Evolutionary conservation across 2,329 filamentous ascomycete genomes (phyloP), one percentile per base, ranked within the genome.

Genomic region (Sordariomycetes sp.): DNA sequence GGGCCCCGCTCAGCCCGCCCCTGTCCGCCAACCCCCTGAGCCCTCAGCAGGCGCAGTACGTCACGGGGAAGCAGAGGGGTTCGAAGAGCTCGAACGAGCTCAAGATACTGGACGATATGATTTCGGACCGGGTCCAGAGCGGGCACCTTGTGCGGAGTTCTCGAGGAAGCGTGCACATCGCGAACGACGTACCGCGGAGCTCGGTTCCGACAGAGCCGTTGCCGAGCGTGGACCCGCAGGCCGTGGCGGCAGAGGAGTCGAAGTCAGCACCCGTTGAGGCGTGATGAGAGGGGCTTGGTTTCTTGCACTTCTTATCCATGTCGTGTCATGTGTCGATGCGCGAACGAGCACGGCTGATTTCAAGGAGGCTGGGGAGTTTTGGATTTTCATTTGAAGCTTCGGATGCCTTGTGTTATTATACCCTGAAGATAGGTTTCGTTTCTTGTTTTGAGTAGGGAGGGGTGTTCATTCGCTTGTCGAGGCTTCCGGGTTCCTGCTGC

Each of bases 41-140:
- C 57, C 65, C 56, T 54, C 66, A 22, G 52, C 64, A 57, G 60
- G 60, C 67, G 1, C 67, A 66, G 18, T 64, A 65, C 55, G 63
- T 62, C 56, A 63, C 63, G 11, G 66, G 71, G n/a, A 79, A 79
- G 57, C 80, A 78, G 62, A 79, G 81, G 55, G 18, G 28, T 8
- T 32, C 40, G 16, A 77, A 77, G 14, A 84, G 81, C 74, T 88
- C 94, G 37, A 91, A 96, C 65, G 92, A 96, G 71, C 92, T 97
- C 85, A 96, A 89, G 64, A 91, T 97, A 75, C 80, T 97, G 28
- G 93, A 97, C 66, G 90, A 96, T 72, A 97, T 97, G 93, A 94
- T 97, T 60, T 88, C 92, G 67, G 89, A 93, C 67, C 85, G 88
- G 59, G 88, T 95, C 57, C 89, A 94, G 65, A 84, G 79, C 57